Conservation (phyloP, 805 yeast species). For the Nakazawaea pomicola region DNA sequence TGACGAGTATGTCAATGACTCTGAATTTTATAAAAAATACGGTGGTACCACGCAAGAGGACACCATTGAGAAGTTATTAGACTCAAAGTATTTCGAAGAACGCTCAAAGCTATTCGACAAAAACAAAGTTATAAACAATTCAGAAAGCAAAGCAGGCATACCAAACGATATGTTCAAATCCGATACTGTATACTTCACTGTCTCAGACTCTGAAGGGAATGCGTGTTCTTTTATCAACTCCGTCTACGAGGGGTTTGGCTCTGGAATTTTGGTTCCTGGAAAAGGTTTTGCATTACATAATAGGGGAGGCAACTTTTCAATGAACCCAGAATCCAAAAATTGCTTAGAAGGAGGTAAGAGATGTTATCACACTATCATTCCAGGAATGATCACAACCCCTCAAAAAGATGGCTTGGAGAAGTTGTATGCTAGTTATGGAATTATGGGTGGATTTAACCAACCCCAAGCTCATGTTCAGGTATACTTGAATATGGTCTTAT, state of each 20-base stretch:
- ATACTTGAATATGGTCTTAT: conserved; percentile 56
- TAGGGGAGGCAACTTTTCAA: conserved; percentile 71
- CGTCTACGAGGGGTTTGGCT: conserved; percentile 63
- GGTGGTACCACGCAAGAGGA: conserved; percentile 26
- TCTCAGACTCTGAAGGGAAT: conserved; percentile 62
- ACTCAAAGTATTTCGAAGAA: conserved; percentile 41
- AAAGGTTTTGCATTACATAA: conserved; percentile 70
- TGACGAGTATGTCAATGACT: conserved; percentile 68
- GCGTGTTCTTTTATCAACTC: conserved; percentile 82
- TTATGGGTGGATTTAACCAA: conserved; percentile 86
- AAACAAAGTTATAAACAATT: conserved; percentile 34
- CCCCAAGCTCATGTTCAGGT: conserved; percentile 85
- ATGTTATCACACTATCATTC: conserved; percentile 80
- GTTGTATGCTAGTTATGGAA: conserved; percentile 70
- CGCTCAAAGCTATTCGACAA: conserved; percentile 44
- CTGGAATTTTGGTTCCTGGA: conserved; percentile 60
- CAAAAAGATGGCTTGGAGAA: conserved; percentile 29
- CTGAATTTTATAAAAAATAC: conserved; percentile 24
- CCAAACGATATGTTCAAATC: conserved; percentile 56
- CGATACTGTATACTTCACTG: conserved; percentile 70
- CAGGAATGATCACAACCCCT: conserved; percentile 65
- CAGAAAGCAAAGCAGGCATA: conserved; percentile 42
- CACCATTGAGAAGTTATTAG: conserved; percentile 38
- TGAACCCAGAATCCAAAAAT: conserved; percentile 52
- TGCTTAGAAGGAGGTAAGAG: conserved; percentile 64